Evolutionary conservation across 345 rosid genomes (phyloP).

Genomic region (Boechera retrofracta): DNA sequence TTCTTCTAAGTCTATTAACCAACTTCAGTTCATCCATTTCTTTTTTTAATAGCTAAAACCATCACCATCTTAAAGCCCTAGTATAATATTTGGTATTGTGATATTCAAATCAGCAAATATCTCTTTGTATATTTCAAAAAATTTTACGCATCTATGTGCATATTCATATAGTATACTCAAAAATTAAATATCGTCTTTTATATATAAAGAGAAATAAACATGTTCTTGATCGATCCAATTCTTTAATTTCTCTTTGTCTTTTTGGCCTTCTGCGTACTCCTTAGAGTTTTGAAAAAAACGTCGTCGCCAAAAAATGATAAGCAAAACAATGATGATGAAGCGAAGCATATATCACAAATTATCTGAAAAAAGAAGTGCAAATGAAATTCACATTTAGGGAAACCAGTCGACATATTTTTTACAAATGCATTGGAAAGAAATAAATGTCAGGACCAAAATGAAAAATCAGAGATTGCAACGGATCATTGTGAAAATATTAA

Average conservation of each 20-base stretch:
- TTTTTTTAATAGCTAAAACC: background rate
- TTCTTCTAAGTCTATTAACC: background rate
- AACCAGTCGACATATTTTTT: slow-evolving; percentile 11
- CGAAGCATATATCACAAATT: background rate
- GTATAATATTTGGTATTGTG: background rate
- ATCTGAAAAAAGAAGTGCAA: background rate
- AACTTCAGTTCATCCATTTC: background rate
- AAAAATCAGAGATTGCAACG: slow-evolving; percentile 22
- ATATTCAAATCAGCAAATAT: background rate
- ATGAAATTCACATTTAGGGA: slow-evolving; percentile 12
- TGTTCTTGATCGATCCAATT: too few species aligned
- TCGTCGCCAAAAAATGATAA: too few species aligned
- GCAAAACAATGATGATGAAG: background rate
- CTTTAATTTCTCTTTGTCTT: too few species aligned
- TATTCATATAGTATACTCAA: too few species aligned
- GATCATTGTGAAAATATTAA: background rate
- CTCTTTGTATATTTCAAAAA: too few species aligned
- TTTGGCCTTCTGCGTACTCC: too few species aligned
- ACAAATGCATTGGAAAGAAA: background rate
- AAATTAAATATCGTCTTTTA: too few species aligned
- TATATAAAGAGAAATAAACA: too few species aligned
- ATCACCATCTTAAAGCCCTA: background rate
- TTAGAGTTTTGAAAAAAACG: too few species aligned
- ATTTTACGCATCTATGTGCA: too few species aligned
- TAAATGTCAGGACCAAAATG: slow-evolving; percentile 16